Percentiles rank a stretch among this genome's conserved stretches.
These are phyloP conservation scores for Gamsiella multidivaricata DNA, from an alignment of 192 early-diverging fungal species.

Conservation along the genomic window DNA sequence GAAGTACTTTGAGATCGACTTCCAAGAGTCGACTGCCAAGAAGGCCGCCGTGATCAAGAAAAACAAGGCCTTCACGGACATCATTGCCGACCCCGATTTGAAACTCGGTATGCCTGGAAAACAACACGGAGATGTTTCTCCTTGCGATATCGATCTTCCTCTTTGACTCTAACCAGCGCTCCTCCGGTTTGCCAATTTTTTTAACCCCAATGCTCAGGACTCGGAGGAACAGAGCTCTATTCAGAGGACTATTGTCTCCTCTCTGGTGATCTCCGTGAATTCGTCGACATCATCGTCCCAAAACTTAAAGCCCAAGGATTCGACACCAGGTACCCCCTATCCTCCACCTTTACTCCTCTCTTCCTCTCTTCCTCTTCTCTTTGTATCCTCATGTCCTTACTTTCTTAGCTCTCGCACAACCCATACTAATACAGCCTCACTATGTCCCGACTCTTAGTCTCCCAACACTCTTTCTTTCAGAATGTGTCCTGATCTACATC, in stretches of 20 bases:
- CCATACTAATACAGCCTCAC: no score
- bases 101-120: constrained; percentile 44
- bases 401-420: neutral
- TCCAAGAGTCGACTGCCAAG: constrained; percentile 83
- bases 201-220: constrained; percentile 27
- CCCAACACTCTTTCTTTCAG: constrained; percentile 92
- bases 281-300: constrained; percentile 65
- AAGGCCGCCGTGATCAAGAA: constrained; percentile 77
- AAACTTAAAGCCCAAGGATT: constrained; percentile 68
- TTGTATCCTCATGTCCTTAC: neutral
- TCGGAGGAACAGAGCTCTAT: constrained; percentile 82
- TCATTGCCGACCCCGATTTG: constrained; percentile 50
- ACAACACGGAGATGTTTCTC: no score
- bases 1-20: constrained; percentile 93
- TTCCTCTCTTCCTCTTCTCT: neutral
- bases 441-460: constrained; percentile 48
- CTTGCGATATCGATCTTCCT: no score
- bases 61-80: constrained; percentile 46
- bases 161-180: no score
- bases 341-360: neutral
- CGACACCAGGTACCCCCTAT: constrained; percentile 60
- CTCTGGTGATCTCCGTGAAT: constrained; percentile 84
- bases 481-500: constrained; percentile 94
- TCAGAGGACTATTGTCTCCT: constrained; percentile 75
- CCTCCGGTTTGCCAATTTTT: no score